Evolutionary conservation across 108 stramenopile species (phyloP).

Genomic region (Schizochytrium sp.): DNA sequence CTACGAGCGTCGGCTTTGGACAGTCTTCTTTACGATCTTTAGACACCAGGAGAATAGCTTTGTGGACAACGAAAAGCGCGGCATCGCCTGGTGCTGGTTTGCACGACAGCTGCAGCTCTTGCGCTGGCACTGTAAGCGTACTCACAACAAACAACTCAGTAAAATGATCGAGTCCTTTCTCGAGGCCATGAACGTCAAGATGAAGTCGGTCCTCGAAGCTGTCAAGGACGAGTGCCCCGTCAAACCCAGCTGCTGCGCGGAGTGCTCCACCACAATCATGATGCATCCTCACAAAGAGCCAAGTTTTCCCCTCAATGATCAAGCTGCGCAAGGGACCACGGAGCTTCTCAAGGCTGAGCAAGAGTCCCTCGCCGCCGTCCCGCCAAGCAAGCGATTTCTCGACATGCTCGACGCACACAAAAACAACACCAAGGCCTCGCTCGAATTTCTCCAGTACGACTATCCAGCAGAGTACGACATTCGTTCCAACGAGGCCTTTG

Average conservation of each 20-base stretch:
- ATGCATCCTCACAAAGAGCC: not conserved
- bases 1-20: conserved; percentile 8
- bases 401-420: not conserved
- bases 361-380: not conserved
- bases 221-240: conserved; percentile 8
- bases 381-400: not conserved
- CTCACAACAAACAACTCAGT: not conserved
- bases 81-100: conserved; percentile 18
- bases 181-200: not conserved
- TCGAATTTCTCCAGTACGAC: not conserved
- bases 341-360: not conserved
- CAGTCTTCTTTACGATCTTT: conserved; percentile 1
- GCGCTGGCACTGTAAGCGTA: not conserved
- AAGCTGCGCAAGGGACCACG: not conserved
- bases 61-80: not conserved
- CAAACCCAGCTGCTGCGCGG: not conserved
- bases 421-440: not conserved
- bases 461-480: not conserved
- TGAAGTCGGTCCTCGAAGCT: not conserved
- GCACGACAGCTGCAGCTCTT: not conserved
- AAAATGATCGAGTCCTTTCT: conserved; percentile 4
- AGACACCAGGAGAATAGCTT: not conserved
- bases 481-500: not conserved
- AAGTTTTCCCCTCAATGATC: not conserved
- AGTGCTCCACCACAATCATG: conserved; percentile 4